phyloP scores from a whole-genome alignment of 2,329 filamentous ascomycete species.

The Fusarium pseudoanthophilum region DNA sequence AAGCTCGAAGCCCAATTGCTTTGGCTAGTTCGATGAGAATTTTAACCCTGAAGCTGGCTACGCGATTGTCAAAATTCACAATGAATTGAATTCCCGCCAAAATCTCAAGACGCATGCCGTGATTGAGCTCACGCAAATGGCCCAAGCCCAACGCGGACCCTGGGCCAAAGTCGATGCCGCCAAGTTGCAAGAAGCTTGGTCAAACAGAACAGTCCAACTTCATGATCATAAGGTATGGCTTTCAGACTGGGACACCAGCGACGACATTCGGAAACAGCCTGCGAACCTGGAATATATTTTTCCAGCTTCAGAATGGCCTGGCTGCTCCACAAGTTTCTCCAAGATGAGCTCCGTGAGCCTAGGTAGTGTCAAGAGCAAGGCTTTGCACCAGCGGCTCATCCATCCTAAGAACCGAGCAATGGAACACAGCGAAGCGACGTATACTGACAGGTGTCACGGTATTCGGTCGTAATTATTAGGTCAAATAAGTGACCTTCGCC shows the following conservation, averaged over 20 bases:
- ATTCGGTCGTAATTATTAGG: background rate
- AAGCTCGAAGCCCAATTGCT: background rate
- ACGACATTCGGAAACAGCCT: accelerated
- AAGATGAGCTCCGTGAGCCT: background rate
- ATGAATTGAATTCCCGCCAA: background rate
- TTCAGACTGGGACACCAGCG: background rate
- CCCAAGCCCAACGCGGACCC: too few species aligned
- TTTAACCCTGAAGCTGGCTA: background rate
- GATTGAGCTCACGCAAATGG: background rate
- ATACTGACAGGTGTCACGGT: background rate
- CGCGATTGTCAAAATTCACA: background rate
- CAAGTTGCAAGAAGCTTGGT: background rate
- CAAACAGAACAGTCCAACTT: background rate
- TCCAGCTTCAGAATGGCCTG: background rate
- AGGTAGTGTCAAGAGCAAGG: background rate
- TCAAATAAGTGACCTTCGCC: background rate
- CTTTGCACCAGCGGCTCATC: background rate
- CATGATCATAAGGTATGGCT: background rate
- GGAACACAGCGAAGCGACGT: background rate
- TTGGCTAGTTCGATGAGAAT: background rate
- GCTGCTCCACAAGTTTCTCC: background rate
- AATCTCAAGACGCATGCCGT: background rate
- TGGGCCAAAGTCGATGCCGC: background rate
- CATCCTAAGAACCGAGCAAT: background rate
- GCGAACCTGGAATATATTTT: background rate